Conservation (phyloP, 116 monocot genomes). For the Zostera marina region DNA sequence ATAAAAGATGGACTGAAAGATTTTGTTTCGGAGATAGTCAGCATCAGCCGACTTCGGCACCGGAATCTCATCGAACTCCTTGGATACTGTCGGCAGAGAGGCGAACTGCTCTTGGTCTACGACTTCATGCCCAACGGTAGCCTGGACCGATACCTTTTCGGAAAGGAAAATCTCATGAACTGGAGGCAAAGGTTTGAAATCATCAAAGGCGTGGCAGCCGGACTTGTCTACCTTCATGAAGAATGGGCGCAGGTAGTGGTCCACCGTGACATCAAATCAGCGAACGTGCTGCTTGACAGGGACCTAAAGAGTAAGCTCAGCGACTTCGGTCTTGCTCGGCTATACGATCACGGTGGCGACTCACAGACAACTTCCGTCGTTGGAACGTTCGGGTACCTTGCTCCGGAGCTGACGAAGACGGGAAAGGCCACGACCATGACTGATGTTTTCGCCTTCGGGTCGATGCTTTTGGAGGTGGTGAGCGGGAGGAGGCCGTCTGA, state of each 20-base stretch:
- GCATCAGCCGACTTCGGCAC: constrained; percentile 10
- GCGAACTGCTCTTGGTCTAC: constrained; percentile 19
- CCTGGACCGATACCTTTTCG: constrained; percentile 20
- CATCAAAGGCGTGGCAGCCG: constrained; percentile 25
- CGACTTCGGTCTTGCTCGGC: constrained; percentile 23
- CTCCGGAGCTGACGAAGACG: constrained; percentile 20
- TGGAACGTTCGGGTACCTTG: constrained; percentile 37
- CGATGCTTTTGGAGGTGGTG: constrained; percentile 10
- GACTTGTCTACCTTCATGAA: constrained; percentile 30
- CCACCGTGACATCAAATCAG: constrained; percentile 18
- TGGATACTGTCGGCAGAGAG: constrained; percentile 27
- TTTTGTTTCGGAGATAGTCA: constrained; percentile 5
- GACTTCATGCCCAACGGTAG: constrained; percentile 27
- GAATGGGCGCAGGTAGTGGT: constrained; percentile 16
- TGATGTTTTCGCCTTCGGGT: constrained; percentile 33
- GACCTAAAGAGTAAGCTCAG: constrained; percentile 9
- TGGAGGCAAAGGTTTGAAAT: constrained; percentile 29
- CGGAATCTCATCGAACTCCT: constrained; percentile 37
- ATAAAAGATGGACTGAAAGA: constrained; percentile 20
- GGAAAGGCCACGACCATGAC: constrained; percentile 21
- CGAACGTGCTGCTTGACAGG: constrained; percentile 15
- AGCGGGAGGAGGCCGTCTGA: constrained; percentile 4
- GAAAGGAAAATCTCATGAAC: neutral
- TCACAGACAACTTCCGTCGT: constrained; percentile 23
- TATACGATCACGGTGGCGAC: constrained; percentile 20